Evolutionary conservation across 75 land plant genomes (phyloP).

Genomic region (Adiantum capillusveneris): DNA sequence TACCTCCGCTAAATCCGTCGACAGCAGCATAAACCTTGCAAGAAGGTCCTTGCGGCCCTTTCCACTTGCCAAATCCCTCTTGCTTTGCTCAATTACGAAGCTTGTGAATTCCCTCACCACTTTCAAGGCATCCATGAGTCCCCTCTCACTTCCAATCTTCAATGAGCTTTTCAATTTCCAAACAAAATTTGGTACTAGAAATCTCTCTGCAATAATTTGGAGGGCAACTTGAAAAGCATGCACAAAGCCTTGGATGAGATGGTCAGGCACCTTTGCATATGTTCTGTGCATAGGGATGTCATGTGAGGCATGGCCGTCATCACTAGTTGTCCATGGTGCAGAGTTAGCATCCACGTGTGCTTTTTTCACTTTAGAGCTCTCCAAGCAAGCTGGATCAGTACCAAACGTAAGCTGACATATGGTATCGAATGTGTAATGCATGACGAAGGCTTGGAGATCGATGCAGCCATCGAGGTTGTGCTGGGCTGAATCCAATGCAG

Average conservation of each 20-base stretch:
- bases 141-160: conserved; percentile 46
- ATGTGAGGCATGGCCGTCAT: conserved; percentile 10
- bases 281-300: no score
- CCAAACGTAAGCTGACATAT: conserved; percentile 53
- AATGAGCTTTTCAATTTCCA: conserved; percentile 31
- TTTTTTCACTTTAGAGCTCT: no score
- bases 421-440: conserved; percentile 55
- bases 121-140: conserved; percentile 17
- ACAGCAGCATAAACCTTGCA: no score
- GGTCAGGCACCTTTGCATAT: conserved; percentile 9
- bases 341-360: no score
- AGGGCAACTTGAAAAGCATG: conserved; percentile 44
- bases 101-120: conserved; percentile 54
- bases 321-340: no score
- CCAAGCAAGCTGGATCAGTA: conserved; percentile 40
- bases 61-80: conserved; percentile 13
- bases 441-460: conserved; percentile 29
- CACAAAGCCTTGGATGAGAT: conserved; percentile 4
- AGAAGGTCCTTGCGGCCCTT: no score
- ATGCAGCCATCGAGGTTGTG: conserved; percentile 38
- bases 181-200: conserved; percentile 10
- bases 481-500: conserved; percentile 19
- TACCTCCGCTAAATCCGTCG: no score
- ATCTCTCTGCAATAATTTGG: conserved; percentile 23
- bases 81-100: conserved; percentile 31